Percentiles rank a stretch among this genome's conserved stretches.
phyloP scores from a whole-genome alignment of 139 green algal genomes.

The Asterochloris sp. region DNA sequence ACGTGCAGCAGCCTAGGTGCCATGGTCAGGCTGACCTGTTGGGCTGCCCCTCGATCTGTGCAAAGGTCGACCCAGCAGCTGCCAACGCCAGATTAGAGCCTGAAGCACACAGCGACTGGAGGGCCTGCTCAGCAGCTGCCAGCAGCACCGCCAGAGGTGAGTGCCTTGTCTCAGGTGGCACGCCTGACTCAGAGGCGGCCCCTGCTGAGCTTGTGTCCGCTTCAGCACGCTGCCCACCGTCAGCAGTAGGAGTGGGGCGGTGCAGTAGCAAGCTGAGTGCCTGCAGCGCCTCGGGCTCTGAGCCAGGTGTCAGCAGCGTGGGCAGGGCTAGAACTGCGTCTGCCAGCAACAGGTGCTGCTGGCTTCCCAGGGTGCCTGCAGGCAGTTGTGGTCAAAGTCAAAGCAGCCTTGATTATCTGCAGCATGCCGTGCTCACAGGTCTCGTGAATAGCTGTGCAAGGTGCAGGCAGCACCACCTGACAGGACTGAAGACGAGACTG shows the following conservation, averaged over 20 bases:
- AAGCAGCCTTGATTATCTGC: not conserved
- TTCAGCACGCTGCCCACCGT: too few relatives aligned
- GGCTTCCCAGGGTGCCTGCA: not conserved
- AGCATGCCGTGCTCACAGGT: not conserved
- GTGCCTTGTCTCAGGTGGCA: too few relatives aligned
- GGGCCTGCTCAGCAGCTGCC: not conserved
- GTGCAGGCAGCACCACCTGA: not conserved
- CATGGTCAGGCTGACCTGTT: not conserved
- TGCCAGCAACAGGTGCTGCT: not conserved
- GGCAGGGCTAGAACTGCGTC: constrained; percentile 9
- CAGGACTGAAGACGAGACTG: not conserved
- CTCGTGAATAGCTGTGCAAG: not conserved
- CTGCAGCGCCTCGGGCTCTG: not conserved
- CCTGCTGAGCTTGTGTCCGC: too few relatives aligned
- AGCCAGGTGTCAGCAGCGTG: not conserved
- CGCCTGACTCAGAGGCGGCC: too few relatives aligned
- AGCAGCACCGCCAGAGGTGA: not conserved
- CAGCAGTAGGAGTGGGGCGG: not conserved
- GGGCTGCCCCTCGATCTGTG: constrained; percentile 3
- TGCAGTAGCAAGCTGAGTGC: constrained; percentile 2
- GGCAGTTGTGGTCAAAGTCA: not conserved
- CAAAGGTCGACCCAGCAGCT: not conserved
- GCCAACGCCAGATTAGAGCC: not conserved
- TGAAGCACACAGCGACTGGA: not conserved
- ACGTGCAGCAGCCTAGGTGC: not conserved